phyloP scores from a whole-genome alignment of 2,329 filamentous ascomycete genomes.

The Colletotrichum sp. region DNA sequence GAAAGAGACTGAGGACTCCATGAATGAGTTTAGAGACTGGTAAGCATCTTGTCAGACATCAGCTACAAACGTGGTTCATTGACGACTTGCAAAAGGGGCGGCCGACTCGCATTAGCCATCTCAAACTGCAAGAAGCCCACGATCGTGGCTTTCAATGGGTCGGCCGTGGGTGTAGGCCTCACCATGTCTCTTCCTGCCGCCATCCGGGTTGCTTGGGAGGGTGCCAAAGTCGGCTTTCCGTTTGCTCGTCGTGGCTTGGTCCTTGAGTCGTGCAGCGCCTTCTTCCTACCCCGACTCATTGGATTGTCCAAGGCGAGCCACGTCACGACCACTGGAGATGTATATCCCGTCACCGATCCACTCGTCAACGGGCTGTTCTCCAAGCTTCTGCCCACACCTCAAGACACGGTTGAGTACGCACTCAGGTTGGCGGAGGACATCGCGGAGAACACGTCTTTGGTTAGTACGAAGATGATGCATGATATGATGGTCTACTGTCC shows the following conservation, averaged over 20 bases:
- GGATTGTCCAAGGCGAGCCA: neutral
- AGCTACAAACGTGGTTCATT: too few relatives aligned
- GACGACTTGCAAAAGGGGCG: too few relatives aligned
- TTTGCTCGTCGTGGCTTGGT: conserved; percentile 74
- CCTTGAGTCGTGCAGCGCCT: conserved; percentile 75
- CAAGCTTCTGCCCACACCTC: neutral
- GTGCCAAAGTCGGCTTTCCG: conserved; percentile 75
- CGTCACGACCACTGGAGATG: neutral
- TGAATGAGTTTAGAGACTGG: neutral
- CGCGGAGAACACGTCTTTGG: neutral
- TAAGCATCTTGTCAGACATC: too few relatives aligned
- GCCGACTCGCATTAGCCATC: neutral
- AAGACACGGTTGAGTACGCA: neutral
- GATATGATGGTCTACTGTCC: neutral
- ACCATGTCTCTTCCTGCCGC: conserved; percentile 64
- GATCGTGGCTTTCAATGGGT: conserved; percentile 63
- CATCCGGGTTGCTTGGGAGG: conserved; percentile 56
- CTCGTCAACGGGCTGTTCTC: neutral
- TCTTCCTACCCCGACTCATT: conserved; percentile 48
- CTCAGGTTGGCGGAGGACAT: neutral
- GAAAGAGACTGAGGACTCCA: neutral
- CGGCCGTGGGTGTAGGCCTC: conserved; percentile 64
- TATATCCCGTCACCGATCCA: neutral
- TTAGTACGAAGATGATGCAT: neutral
- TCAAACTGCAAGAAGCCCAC: conserved; percentile 58